Conservation (phyloP, 2,329 filamentous ascomycete species). For the Cadophora gregata region DNA sequence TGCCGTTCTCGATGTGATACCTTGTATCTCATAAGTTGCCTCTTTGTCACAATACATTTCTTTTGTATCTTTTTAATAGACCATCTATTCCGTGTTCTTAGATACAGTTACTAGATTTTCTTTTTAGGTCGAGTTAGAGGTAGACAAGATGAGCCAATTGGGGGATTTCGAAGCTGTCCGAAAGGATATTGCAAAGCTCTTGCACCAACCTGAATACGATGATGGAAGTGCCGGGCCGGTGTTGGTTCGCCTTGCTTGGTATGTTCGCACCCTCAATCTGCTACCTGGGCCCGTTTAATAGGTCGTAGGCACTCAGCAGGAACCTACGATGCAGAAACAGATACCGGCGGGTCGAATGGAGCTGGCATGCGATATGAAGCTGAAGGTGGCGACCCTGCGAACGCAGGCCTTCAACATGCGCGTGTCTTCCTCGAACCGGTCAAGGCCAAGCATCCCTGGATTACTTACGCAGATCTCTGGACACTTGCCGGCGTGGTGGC, state of each 20-base stretch:
- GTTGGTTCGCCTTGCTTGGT: constrained; percentile 68
- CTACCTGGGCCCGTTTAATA: constrained; percentile 11
- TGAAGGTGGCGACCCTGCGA: constrained; percentile 68
- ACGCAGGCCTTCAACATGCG: constrained; percentile 68
- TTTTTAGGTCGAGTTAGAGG: not conserved
- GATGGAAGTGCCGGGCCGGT: constrained; percentile 69
- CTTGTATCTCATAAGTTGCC: constrained; percentile 13
- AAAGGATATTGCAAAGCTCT: constrained; percentile 57
- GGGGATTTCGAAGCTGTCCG: constrained; percentile 69
- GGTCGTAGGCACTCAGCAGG: constrained; percentile 63
- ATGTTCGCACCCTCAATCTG: constrained; percentile 34
- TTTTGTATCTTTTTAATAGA: constrained; percentile 27
- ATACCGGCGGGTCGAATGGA: constrained; percentile 68
- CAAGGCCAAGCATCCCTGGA: constrained; percentile 64
- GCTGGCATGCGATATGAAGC: constrained; percentile 70
- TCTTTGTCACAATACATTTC: not conserved
- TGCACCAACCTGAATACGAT: constrained; percentile 67
- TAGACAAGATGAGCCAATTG: constrained; percentile 51
- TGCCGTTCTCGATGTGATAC: constrained; percentile 27
- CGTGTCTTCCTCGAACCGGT: constrained; percentile 68
- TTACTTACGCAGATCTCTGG: constrained; percentile 71
- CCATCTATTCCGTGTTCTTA: constrained; percentile 17
- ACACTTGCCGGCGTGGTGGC: constrained; percentile 65
- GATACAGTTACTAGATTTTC: constrained; percentile 15
- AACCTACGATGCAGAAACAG: constrained; percentile 63